A percentile compares a stretch with the other conserved stretches of the same genome.
Evolutionary conservation across 495 filamentous ascomycete genomes (phyloP).

Genomic region (Trichocladium antarcticum): DNA sequence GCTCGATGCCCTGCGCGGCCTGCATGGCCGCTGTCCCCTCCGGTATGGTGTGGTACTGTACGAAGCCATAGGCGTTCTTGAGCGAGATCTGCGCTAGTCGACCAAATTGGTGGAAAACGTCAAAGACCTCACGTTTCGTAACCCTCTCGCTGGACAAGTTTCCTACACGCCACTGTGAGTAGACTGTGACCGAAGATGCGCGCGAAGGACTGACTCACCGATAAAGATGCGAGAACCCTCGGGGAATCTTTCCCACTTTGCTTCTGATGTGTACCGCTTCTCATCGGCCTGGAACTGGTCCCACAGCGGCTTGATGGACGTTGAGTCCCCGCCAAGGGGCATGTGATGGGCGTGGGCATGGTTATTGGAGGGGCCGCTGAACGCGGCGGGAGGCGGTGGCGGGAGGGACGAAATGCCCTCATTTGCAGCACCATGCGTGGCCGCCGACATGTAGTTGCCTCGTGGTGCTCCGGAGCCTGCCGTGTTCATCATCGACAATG

Average conservation of each 20-base stretch:
- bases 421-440: conserved; percentile 44
- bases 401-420: conserved; percentile 45
- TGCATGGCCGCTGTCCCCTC: conserved; percentile 66
- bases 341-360: no score
- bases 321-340: no score
- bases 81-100: conserved; percentile 89
- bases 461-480: conserved; percentile 36
- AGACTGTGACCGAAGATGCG: neutral
- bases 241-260: conserved; percentile 83
- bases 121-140: conserved; percentile 86
- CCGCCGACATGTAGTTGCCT: conserved; percentile 38
- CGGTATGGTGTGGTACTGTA: conserved; percentile 72
- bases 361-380: conserved; percentile 13
- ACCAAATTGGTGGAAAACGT: conserved; percentile 76
- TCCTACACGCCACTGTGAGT: conserved; percentile 41
- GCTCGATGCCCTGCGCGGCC: conserved; percentile 61
- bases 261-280: conserved; percentile 29
- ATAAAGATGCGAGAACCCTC: conserved; percentile 79
- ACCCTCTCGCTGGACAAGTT: conserved; percentile 89
- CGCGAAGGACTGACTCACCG: conserved; percentile 48
- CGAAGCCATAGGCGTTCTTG: conserved; percentile 94
- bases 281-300: conserved; percentile 80
- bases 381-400: conserved; percentile 48
- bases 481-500: conserved; percentile 24
- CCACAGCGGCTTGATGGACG: conserved; percentile 51